A percentile compares a stretch with the other conserved stretches of the same genome.
Conservation (phyloP, 305 asterid genomes). For the Fraxinus xanthoxyloides region DNA sequence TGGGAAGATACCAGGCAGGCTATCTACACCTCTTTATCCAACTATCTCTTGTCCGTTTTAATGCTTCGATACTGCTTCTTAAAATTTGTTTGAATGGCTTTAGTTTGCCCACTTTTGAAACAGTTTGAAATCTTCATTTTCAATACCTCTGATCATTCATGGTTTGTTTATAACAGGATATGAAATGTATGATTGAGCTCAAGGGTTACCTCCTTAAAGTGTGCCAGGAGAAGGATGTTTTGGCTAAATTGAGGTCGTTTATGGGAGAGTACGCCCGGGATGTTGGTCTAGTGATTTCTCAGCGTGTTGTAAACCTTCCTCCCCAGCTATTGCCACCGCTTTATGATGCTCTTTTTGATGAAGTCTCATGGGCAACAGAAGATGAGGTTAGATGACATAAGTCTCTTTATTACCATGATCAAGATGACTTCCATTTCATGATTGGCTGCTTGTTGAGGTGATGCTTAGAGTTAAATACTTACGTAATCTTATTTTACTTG, state of each 20-base stretch:
- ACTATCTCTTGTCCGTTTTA: not conserved
- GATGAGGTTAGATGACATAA: constrained; percentile 67
- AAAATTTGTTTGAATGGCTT: not conserved
- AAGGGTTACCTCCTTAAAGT: constrained; percentile 61
- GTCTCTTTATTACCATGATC: constrained; percentile 1
- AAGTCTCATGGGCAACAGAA: constrained; percentile 88
- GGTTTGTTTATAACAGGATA: constrained; percentile 43
- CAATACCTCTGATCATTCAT: not conserved
- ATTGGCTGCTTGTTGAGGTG: constrained; percentile 7
- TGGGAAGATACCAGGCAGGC: constrained; percentile 81
- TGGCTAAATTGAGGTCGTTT: constrained; percentile 43
- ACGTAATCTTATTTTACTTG: constrained; percentile 31
- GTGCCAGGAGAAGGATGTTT: constrained; percentile 44
- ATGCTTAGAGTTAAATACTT: constrained; percentile 9
- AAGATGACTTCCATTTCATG: not conserved
- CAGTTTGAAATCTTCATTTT: constrained; percentile 5
- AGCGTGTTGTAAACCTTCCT: constrained; percentile 83
- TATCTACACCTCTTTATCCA: constrained; percentile 10
- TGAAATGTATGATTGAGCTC: constrained; percentile 53
- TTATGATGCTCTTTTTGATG: constrained; percentile 81
- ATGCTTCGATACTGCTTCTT: not conserved
- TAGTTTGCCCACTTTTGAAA: constrained; percentile 2
- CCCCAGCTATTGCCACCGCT: constrained; percentile 92
- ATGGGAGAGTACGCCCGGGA: constrained; percentile 43
- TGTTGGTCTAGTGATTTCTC: constrained; percentile 81